Percentiles rank a stretch among this genome's conserved stretches.
phyloP scores from a whole-genome alignment of 768 basidiomycete species.

The Guyanaporus albipodus region DNA sequence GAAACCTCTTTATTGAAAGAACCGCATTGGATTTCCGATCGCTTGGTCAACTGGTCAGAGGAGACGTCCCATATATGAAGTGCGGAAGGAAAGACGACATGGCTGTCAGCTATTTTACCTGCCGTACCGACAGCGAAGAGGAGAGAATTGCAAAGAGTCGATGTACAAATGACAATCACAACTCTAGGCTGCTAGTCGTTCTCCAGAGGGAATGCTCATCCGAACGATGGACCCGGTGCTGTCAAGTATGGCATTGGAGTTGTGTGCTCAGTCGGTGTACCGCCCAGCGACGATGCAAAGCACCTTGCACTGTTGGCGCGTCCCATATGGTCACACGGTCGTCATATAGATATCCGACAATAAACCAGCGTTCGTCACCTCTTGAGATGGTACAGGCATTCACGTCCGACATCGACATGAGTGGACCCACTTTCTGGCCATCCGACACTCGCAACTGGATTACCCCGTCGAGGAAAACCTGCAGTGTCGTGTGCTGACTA shows the following conservation, averaged over 20 bases:
- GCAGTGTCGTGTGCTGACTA: too few relatives aligned
- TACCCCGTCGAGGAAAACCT: too few relatives aligned
- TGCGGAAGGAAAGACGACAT: neutral
- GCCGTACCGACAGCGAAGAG: neutral
- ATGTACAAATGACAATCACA: neutral
- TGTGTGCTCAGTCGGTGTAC: neutral
- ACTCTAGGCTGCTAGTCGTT: neutral
- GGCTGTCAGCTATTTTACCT: neutral
- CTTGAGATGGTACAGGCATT: too few relatives aligned
- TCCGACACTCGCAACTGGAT: too few relatives aligned
- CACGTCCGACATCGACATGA: too few relatives aligned
- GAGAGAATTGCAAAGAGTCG: neutral
- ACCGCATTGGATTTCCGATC: neutral
- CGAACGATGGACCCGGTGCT: neutral
- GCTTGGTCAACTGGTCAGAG: neutral
- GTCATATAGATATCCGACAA: too few relatives aligned
- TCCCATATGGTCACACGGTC: neutral
- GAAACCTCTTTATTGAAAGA: neutral
- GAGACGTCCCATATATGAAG: neutral
- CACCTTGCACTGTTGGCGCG: neutral
- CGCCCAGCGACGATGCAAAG: neutral
- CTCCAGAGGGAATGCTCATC: neutral
- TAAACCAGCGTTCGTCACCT: too few relatives aligned
- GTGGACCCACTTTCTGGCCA: too few relatives aligned
- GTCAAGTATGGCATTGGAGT: too few relatives aligned